A percentile compares a stretch with the other conserved stretches of the same genome.
These are phyloP conservation scores for Alternaria hordeiaustralica DNA, from an alignment of 2,329 filamentous ascomycete species.

Conservation along the genomic window DNA sequence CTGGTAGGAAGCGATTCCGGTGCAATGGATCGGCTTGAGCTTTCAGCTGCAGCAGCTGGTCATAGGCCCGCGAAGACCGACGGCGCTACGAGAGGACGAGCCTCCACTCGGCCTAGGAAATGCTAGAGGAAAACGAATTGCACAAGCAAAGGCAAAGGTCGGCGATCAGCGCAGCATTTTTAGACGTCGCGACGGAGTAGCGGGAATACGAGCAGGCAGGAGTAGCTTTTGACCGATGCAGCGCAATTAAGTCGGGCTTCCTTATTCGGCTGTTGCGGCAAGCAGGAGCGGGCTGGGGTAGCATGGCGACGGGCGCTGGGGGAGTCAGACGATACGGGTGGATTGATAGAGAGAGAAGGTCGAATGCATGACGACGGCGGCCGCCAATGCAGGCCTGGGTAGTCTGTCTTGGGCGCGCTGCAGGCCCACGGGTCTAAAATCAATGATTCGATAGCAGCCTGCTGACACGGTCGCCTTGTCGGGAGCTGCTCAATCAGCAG, in stretches of 20 bases:
- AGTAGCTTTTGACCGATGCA: conserved; percentile 22
- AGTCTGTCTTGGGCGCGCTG: conserved; percentile 30
- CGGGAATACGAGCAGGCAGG: conserved; percentile 29
- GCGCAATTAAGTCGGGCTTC: conserved; percentile 36
- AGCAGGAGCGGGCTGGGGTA: conserved; percentile 32
- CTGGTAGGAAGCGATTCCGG: conserved; percentile 26
- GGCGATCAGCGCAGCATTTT: conserved; percentile 32
- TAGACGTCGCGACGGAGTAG: conserved; percentile 18
- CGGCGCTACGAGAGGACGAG: conserved; percentile 19
- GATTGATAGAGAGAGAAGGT: conserved; percentile 33
- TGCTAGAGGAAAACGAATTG: conserved; percentile 28
- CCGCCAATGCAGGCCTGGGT: conserved; percentile 42
- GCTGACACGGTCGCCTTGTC: conserved; percentile 37
- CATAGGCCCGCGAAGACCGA: conserved; percentile 10
- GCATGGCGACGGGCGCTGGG: conserved; percentile 12
- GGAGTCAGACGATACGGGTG: conserved; percentile 45
- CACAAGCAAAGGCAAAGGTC: conserved; percentile 18
- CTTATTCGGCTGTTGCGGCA: conserved; percentile 47
- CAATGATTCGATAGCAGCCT: conserved; percentile 41
- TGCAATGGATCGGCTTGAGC: conserved; percentile 27
- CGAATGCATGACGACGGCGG: conserved; percentile 46
- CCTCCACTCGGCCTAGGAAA: conserved; percentile 9
- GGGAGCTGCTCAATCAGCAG: conserved; percentile 41
- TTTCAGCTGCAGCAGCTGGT: conserved; percentile 15
- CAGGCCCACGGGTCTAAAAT: conserved; percentile 22